phyloP scores from a whole-genome alignment of 1,284 basidiomycete species.

The Taiwanofungus camphoratus region DNA sequence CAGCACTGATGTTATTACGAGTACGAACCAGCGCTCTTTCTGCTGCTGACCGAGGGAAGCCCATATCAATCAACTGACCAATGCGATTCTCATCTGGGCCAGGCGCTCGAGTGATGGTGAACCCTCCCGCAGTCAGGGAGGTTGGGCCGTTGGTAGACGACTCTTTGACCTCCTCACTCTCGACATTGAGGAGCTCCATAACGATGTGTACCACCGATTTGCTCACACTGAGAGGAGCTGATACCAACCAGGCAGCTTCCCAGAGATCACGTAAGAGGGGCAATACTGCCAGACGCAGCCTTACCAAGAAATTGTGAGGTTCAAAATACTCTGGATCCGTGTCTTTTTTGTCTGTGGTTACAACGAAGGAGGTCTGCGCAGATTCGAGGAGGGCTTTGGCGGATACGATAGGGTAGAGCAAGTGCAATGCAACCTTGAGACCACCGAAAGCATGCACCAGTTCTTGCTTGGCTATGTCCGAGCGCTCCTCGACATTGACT shows the following conservation, averaged over 20 bases:
- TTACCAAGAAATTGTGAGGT: constrained; percentile 81
- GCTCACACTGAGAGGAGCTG: constrained; percentile 68
- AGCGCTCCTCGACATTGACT: constrained; percentile 47
- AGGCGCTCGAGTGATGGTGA: constrained; percentile 36
- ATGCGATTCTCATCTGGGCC: constrained; percentile 75
- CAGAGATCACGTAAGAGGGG: constrained; percentile 72
- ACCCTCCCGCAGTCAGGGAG: constrained; percentile 14
- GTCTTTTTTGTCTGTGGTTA: constrained; percentile 74
- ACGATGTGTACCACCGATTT: constrained; percentile 74
- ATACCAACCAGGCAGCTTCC: constrained; percentile 80
- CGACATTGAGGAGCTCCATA: constrained; percentile 77
- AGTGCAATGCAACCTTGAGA: constrained; percentile 75
- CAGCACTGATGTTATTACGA: constrained; percentile 86
- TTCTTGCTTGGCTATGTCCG: constrained; percentile 53
- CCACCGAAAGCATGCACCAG: constrained; percentile 75
- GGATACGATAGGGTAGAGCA: constrained; percentile 75
- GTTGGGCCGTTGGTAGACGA: constrained; percentile 18
- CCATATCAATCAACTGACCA: constrained; percentile 91
- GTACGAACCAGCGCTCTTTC: constrained; percentile 80
- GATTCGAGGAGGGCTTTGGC: constrained; percentile 83
- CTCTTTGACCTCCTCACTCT: constrained; percentile 68
- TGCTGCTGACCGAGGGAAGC: constrained; percentile 84
- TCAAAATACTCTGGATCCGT: constrained; percentile 77
- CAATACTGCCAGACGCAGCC: constrained; percentile 67
- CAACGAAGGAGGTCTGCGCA: constrained; percentile 71